phyloP scores from a whole-genome alignment of 1,284 basidiomycete species.

The Hemileia vastatrix region DNA sequence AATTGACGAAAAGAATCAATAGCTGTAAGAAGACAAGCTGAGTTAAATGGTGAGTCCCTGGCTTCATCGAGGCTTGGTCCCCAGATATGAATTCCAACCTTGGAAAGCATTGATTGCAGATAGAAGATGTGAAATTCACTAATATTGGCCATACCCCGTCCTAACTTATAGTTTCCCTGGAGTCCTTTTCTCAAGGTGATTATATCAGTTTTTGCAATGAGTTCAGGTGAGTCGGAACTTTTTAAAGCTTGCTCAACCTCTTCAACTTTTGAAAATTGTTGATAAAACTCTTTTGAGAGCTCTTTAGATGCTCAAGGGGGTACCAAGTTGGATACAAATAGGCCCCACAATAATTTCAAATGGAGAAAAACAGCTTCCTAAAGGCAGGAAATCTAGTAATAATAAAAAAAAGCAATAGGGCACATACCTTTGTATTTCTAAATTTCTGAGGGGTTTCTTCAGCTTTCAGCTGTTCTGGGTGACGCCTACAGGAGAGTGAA shows the following conservation, averaged over 20 bases:
- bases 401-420: too few species aligned
- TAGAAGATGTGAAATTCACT: conserved; percentile 7
- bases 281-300: conserved; percentile 2
- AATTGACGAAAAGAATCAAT: conserved; percentile 8
- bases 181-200: not conserved
- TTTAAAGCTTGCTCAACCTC: not conserved
- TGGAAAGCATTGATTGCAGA: not conserved
- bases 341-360: conserved; percentile 7
- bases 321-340: not conserved
- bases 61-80: conserved; percentile 4
- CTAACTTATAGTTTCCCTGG: not conserved
- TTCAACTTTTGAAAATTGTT: not conserved
- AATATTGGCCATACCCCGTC: conserved; percentile 1
- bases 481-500: too few species aligned
- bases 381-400: too few species aligned
- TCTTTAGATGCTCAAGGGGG: not conserved
- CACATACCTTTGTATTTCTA: too few species aligned
- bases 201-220: conserved; percentile 3
- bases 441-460: too few species aligned
- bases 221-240: not conserved
- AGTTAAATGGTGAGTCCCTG: not conserved
- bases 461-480: too few species aligned
- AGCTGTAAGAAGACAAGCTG: conserved; percentile 1
- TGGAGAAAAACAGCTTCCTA: conserved; percentile 17
- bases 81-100: conserved; percentile 3